A percentile compares a stretch with the other conserved stretches of the same genome.
phyloP scores from a whole-genome alignment of 2,329 filamentous ascomycete species.

The Spiromastix sp. region DNA sequence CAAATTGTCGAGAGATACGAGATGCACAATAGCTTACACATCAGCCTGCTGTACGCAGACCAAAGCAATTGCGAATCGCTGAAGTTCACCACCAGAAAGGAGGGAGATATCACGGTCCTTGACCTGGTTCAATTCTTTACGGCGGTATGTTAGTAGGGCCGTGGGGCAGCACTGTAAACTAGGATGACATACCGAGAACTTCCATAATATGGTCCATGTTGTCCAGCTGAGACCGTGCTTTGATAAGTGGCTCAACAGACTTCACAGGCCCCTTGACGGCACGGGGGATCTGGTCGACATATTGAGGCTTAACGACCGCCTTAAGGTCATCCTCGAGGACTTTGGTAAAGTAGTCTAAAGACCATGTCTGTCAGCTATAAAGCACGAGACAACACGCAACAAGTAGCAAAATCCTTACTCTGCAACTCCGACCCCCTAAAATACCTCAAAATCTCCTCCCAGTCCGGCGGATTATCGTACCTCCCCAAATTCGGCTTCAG shows the following conservation, averaged over 20 bases:
- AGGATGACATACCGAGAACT: conserved; percentile 55
- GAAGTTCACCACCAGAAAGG: conserved; percentile 93
- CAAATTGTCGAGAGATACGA: conserved; percentile 2
- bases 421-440: conserved; percentile 96
- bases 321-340: conserved; percentile 93
- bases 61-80: conserved; percentile 93
- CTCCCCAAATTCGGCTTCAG: conserved; percentile 94
- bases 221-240: conserved; percentile 62
- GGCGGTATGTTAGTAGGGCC: too few relatives aligned
- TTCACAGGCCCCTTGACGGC: conserved; percentile 76
- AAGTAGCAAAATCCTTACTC: conserved; percentile 51
- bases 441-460: conserved; percentile 98
- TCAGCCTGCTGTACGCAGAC: conserved; percentile 94
- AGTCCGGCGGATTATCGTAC: conserved; percentile 94
- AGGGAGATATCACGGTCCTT: conserved; percentile 82
- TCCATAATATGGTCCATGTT: conserved; percentile 77
- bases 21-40: conserved; percentile 44
- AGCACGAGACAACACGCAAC: conserved; percentile 1
- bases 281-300: conserved; percentile 95
- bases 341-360: conserved; percentile 91
- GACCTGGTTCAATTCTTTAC: conserved; percentile 72
- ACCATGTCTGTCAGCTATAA: background rate
- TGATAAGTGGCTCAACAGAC: conserved; percentile 67
- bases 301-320: conserved; percentile 97
- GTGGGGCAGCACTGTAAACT: too few relatives aligned